Conservation (phyloP, 805 yeast genomes). For the Metschnikowia noctiluminum region DNA sequence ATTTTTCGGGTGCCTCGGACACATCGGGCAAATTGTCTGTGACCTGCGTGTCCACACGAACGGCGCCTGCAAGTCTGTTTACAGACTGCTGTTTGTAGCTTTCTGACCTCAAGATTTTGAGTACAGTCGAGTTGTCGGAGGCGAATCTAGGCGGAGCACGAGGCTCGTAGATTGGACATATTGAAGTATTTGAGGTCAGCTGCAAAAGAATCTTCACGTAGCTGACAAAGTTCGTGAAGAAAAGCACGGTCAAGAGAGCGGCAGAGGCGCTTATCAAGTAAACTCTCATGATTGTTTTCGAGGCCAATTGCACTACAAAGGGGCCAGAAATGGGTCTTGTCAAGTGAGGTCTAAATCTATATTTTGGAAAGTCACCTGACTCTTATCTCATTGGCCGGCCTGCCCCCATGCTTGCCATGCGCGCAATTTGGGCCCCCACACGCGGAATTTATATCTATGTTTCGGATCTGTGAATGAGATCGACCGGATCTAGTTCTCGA, state of each 20-base stretch:
- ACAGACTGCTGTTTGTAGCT: conserved; percentile 35
- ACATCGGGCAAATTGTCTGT: conserved; percentile 48
- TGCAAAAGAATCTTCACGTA: conserved; percentile 12
- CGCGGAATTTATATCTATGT: too few relatives aligned
- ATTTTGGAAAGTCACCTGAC: too few relatives aligned
- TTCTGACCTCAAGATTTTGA: conserved; percentile 31
- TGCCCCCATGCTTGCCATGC: too few relatives aligned
- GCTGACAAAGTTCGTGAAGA: conserved; percentile 10
- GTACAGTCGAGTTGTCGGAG: conserved; percentile 27
- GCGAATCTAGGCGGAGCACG: conserved; percentile 22
- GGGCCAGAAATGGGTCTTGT: too few relatives aligned
- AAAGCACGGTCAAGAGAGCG: conserved; percentile 3
- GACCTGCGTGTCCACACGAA: conserved; percentile 62
- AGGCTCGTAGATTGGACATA: conserved; percentile 14
- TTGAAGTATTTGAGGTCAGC: conserved; percentile 5
- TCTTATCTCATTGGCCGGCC: too few relatives aligned
- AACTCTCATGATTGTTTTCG: neutral
- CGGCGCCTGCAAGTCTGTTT: conserved; percentile 51
- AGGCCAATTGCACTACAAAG: too few relatives aligned
- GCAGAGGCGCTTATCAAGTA: neutral
- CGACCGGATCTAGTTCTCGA: too few relatives aligned
- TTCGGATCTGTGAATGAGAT: too few relatives aligned
- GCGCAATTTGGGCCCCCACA: too few relatives aligned
- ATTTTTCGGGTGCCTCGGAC: conserved; percentile 49
- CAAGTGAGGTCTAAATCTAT: too few relatives aligned